Base-by-base conservation (phyloP, 768 basidiomycete genomes). In the Cantharellus cinnabarinus region DNA sequence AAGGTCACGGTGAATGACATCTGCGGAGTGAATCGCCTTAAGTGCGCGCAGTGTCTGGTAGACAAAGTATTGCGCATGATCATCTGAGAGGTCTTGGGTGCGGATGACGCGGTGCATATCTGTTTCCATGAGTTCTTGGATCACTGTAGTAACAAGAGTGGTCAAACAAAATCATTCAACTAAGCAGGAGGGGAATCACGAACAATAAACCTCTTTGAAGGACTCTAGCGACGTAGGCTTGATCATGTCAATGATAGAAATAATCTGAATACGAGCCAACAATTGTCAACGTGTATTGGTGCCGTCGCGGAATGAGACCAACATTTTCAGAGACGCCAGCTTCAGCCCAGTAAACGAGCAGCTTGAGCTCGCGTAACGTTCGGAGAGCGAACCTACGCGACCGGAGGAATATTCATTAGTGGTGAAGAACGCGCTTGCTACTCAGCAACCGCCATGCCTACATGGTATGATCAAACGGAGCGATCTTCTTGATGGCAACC, bases 21-120 rank as follows among this genome's bases (percentile, higher is more conserved):
- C 88, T 40, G 94, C 94, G 0, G 89, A 90, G 68, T 98, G 94
- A 2, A 98, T 76, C 0, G 94, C 91, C 69, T 98, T 97, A 65
- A 98, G 79, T 1, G 90, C 94, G 48, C 94, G 83, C 14, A 97
- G 79, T 1, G 91, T 94, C 60, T 67, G 65, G 66, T 87, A 89
- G 58, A 86, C 73, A 68, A 87, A 86, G 66, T 86, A 87, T 76
- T 84, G 91, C 5, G 83, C 87, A 68, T 95, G 93, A 71, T 97
- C 93, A 67, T 97, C 91, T 35, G 86, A 89, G 4, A 97, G 78
- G 69, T 93, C 86, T 67, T 95, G 91, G 34, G 90, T 93, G 57
- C 89, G 79, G 68, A 97, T 94, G 50, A 95, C 93, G n/a, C 94
- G 85, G 68, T 97, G 94, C 81, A 97, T 83, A 72, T 93, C 90